phyloP scores from a whole-genome alignment of 768 basidiomycete species.

The Tylopilus balloui region DNA sequence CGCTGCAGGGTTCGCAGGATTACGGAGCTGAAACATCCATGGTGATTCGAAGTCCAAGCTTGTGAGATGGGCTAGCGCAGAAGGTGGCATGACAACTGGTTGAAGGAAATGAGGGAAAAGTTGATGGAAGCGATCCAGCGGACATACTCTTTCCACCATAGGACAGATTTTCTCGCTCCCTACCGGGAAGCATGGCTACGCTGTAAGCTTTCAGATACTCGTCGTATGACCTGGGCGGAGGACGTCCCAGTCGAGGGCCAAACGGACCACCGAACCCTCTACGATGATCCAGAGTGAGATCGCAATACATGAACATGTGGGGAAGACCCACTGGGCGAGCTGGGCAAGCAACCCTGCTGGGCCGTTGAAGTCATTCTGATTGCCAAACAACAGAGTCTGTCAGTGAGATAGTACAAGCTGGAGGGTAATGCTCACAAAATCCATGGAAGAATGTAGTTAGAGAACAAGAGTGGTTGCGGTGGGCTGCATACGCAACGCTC shows the following conservation, averaged over 20 bases:
- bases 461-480: conserved; percentile 15
- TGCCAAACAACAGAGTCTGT: conserved; percentile 32
- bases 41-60: conserved; percentile 84
- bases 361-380: conserved; percentile 35
- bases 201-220: conserved; percentile 95
- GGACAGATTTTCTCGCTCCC: conserved; percentile 84
- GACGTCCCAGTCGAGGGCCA: conserved; percentile 41
- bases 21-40: conserved; percentile 95
- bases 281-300: conserved; percentile 19
- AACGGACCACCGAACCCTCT: conserved; percentile 55
- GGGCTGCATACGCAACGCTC: conserved; percentile 26
- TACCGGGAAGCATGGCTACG: conserved; percentile 87
- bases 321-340: conserved; percentile 50
- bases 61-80: conserved; percentile 84
- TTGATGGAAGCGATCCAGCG: conserved; percentile 19
- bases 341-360: conserved; percentile 64
- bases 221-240: conserved; percentile 73
- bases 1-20: conserved; percentile 76
- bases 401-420: background rate
- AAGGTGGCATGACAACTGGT: conserved; percentile 95
- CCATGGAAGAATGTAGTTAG: conserved; percentile 32
- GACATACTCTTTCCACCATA: conserved; percentile 95
- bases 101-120: conserved; percentile 6
- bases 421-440: conserved; percentile 31
- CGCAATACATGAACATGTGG: background rate